A percentile compares a stretch with the other conserved stretches of the same genome.
These are phyloP conservation scores for Tylopilus subfusipes DNA, from an alignment of 768 basidiomycete species.

Conservation along the genomic window DNA sequence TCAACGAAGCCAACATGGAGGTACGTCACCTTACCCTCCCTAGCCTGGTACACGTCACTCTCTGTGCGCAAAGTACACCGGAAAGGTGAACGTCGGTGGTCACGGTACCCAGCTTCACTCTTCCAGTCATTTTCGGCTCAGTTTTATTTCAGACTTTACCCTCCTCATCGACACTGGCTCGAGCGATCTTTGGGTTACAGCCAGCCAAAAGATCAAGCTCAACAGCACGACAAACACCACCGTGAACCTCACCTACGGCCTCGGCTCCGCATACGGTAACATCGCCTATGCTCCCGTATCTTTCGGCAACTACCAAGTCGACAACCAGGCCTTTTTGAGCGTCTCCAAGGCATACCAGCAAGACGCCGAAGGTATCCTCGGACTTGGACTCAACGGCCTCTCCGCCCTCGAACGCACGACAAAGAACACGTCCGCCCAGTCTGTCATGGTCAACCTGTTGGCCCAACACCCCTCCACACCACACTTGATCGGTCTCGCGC, in stretches of 20 bases:
- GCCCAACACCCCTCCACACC: slow-evolving; percentile 32
- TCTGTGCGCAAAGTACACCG: slow-evolving; percentile 21
- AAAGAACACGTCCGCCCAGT: slow-evolving; percentile 14
- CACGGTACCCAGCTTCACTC: slow-evolving; percentile 17
- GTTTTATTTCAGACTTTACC: slow-evolving; percentile 22
- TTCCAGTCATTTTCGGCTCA: background rate
- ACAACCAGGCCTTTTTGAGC: slow-evolving; percentile 27
- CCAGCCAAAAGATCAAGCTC: slow-evolving; percentile 22
- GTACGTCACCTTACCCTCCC: slow-evolving; percentile 14
- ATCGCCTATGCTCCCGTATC: slow-evolving; percentile 35
- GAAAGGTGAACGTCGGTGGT: slow-evolving; percentile 29
- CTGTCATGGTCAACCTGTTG: slow-evolving; percentile 42
- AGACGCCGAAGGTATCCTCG: slow-evolving; percentile 23
- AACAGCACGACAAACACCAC: slow-evolving; percentile 30
- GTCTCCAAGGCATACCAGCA: slow-evolving; percentile 16
- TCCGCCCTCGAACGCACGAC: slow-evolving; percentile 20
- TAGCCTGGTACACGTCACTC: background rate
- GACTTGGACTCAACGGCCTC: slow-evolving; percentile 26
- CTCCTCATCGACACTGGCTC: slow-evolving; percentile 29
- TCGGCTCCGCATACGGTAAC: slow-evolving; percentile 36
- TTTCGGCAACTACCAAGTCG: slow-evolving; percentile 33
- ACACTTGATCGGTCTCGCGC: slow-evolving; percentile 41
- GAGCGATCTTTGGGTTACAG: slow-evolving; percentile 29
- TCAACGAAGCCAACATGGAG: slow-evolving; percentile 26
- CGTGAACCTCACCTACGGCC: slow-evolving; percentile 35